These are phyloP conservation scores for Suillus ampliporus DNA, from an alignment of 768 basidiomycete genomes.

Conservation along the genomic window DNA sequence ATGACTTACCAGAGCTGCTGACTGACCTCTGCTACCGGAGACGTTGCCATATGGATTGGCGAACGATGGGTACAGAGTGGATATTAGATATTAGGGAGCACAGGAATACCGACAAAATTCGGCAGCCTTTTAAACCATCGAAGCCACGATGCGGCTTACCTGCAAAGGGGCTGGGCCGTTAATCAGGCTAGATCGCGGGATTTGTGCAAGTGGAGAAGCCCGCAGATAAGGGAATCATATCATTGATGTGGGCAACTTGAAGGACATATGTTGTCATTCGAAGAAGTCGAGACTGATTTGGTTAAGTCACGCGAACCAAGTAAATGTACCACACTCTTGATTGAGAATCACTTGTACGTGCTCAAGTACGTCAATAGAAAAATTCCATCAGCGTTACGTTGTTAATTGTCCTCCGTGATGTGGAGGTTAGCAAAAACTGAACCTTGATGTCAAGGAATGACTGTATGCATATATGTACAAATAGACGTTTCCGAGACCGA, in stretches of 20 bases:
- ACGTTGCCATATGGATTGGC: slow-evolving; percentile 55
- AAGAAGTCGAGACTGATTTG: slow-evolving; percentile 29
- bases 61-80: slow-evolving; percentile 33
- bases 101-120: slow-evolving; percentile 30
- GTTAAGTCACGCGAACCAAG: slow-evolving; percentile 37
- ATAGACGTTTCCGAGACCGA: slow-evolving; percentile 20
- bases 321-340: slow-evolving; percentile 17
- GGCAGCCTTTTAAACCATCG: slow-evolving; percentile 43
- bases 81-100: slow-evolving; percentile 45
- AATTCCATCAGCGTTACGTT: slow-evolving; percentile 40
- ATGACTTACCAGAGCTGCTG: slow-evolving; percentile 67
- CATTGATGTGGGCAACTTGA: slow-evolving; percentile 15
- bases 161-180: slow-evolving; percentile 52
- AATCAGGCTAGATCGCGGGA: slow-evolving; percentile 60
- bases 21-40: slow-evolving; percentile 62
- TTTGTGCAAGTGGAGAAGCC: slow-evolving; percentile 56
- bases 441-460: slow-evolving; percentile 12
- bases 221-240: slow-evolving; percentile 36
- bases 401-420: slow-evolving; percentile 30
- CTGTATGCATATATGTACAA: slow-evolving; percentile 42
- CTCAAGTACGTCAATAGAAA: slow-evolving; percentile 39
- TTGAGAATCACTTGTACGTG: slow-evolving; percentile 33
- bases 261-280: slow-evolving; percentile 22
- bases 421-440: slow-evolving; percentile 25
- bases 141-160: slow-evolving; percentile 30